Evolutionary conservation across 352 stramenopile genomes (phyloP), one percentile per base, ranked within the genome.

Genomic region (Phytophthora agathidicida): DNA sequence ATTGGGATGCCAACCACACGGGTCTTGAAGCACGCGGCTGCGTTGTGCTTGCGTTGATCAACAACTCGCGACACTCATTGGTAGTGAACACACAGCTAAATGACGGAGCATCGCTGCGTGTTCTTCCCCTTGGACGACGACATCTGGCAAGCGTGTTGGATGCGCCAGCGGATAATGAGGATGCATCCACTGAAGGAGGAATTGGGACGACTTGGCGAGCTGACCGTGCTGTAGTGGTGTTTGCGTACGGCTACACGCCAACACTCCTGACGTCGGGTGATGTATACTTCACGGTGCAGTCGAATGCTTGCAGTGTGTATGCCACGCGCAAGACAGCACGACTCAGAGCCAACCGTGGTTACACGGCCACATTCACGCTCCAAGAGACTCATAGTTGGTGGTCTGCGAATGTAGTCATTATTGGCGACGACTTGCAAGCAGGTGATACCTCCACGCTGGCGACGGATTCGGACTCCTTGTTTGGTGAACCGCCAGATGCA

Each of bases 1-100:
- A 94, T 47, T 94, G 85, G 83, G 83, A 95, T 46, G 83, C 81
- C 31, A 93, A 95, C 60, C 86, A 95, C 54, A 93, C 80, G 2
- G 86, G 86, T 0, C 62, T 94, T 0, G 86, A 89, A 31, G 86
- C 86, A 7, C 81, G 86, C 35, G 83, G 79, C 6, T 94, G 86
- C 47, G 78, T 94, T 7, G 86, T 68, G 7, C 63, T 95, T 16
- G 86, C 73, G 0, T 61, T 95, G 47, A 53, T 93, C 27, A 94
- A 93, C 59, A 93, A 92, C 53, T 93, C 82, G 45, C 71, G 83
- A 1, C 80, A 95, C 20, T 76, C 82, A 8, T 68, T 95, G 8
- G 79, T 91, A 8, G 51, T 93, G 13, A 86, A 89, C 44, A 67
- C 77, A 8, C 58, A 77, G 41, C 64, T 95, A 17, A 88, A 88